Conservation (phyloP, 2,329 filamentous ascomycete species). For the Monilinia polystroma region DNA sequence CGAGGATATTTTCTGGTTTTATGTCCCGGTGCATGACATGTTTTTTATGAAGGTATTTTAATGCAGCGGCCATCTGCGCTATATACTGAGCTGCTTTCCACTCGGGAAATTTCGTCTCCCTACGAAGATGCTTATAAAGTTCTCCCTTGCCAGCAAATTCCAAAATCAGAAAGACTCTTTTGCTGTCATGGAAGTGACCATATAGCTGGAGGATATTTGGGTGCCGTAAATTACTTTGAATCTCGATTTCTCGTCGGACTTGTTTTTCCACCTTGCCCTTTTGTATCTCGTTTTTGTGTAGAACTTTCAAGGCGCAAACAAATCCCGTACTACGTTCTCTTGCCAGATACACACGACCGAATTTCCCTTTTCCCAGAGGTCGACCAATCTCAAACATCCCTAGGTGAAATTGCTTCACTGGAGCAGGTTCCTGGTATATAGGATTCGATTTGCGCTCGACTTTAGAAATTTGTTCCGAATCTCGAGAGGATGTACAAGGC, state of each 20-base stretch:
- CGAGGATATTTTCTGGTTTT: slow-evolving; percentile 95
- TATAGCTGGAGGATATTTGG: slow-evolving; percentile 70
- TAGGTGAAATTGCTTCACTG: slow-evolving; percentile 66
- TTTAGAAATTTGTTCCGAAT: slow-evolving; percentile 51
- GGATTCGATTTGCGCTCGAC: slow-evolving; percentile 52
- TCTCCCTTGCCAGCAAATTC: slow-evolving; percentile 73
- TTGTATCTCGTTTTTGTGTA: slow-evolving; percentile 69
- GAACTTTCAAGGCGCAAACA: slow-evolving; percentile 71
- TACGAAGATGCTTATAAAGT: slow-evolving; percentile 69
- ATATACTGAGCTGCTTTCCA: slow-evolving; percentile 72
- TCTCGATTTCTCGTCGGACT: slow-evolving; percentile 71
- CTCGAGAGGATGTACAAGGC: slow-evolving; percentile 45
- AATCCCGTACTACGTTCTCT: slow-evolving; percentile 67
- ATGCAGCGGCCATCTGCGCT: slow-evolving; percentile 76
- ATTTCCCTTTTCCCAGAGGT: slow-evolving; percentile 71
- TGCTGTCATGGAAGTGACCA: slow-evolving; percentile 72
- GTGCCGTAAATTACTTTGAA: slow-evolving; percentile 70
- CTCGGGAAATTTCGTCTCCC: slow-evolving; percentile 67
- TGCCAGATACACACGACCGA: slow-evolving; percentile 70
- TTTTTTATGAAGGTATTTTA: slow-evolving; percentile 92
- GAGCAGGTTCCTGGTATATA: slow-evolving; percentile 56
- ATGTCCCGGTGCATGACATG: slow-evolving; percentile 97
- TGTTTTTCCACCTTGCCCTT: slow-evolving; percentile 69
- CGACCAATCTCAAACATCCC: slow-evolving; percentile 77
- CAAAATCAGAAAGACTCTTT: slow-evolving; percentile 70